Evolutionary conservation across 331 rosid genomes (phyloP).

Genomic region (Rosa hybrid): DNA sequence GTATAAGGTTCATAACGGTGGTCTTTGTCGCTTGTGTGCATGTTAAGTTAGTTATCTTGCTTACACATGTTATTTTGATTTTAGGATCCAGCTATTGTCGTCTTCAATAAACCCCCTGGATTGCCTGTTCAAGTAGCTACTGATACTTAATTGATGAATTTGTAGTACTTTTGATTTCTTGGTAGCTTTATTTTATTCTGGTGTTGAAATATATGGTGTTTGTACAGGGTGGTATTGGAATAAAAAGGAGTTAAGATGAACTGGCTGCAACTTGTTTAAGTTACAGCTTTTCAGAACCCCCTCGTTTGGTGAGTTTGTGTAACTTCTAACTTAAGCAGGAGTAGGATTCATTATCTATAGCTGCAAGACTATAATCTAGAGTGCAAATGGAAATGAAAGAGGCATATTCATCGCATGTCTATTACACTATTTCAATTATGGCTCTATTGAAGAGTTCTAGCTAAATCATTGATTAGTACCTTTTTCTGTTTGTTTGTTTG

Average conservation of each 20-base stretch:
- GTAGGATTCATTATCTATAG: no score
- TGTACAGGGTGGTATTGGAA: conserved; percentile 76
- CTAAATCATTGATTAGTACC: no score
- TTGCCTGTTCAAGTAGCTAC: conserved; percentile 78
- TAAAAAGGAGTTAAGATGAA: conserved; percentile 71
- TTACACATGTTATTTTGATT: conserved; percentile 13
- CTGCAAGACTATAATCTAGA: no score
- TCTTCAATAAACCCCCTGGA: conserved; percentile 90
- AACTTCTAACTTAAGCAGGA: no score
- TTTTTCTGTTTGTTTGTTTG: no score
- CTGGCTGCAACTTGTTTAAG: conserved; percentile 56
- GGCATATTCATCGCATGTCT: no score
- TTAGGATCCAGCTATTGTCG: conserved; percentile 76
- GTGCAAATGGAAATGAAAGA: no score
- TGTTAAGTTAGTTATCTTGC: background rate
- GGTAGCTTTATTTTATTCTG: conserved; percentile 9
- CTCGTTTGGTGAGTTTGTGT: no score
- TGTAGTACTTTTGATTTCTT: background rate
- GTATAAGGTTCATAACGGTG: conserved; percentile 54
- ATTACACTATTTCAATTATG: no score
- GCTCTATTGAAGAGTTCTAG: no score
- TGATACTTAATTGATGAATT: background rate
- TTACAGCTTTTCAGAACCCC: no score
- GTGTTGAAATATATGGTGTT: conserved; percentile 16
- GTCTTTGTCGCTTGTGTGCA: background rate